These are phyloP conservation scores for Paraphysoderma sedebokerense DNA, from an alignment of 371 early-diverging fungal genomes.

Conservation along the genomic window DNA sequence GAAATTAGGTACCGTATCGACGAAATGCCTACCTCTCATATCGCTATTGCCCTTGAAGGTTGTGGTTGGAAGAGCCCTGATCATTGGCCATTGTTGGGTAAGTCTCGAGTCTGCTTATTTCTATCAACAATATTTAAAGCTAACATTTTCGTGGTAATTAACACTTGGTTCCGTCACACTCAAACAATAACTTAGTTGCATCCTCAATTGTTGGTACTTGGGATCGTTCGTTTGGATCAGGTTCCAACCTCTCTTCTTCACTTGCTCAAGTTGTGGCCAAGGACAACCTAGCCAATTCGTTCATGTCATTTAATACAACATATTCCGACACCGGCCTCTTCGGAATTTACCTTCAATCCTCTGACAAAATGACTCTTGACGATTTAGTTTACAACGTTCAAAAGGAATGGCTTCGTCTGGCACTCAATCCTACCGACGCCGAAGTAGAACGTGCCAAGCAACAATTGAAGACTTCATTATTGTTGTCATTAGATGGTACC, in stretches of 20 bases:
- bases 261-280: constrained; percentile 66
- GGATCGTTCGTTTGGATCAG: constrained; percentile 63
- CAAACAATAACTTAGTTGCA: too few species aligned
- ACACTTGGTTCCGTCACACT: too few species aligned
- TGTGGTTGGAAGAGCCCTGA: constrained; percentile 86
- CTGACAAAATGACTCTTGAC: constrained; percentile 61
- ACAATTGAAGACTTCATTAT: constrained; percentile 85
- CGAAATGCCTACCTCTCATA: constrained; percentile 75
- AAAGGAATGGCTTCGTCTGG: constrained; percentile 82
- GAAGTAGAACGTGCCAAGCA: constrained; percentile 95
- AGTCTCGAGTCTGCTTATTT: too few species aligned
- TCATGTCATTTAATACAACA: constrained; percentile 94
- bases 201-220: constrained; percentile 88
- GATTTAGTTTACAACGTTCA: constrained; percentile 71
- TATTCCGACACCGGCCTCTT: constrained; percentile 96
- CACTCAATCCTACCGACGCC: constrained; percentile 65
- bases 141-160: too few species aligned
- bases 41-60: constrained; percentile 92
- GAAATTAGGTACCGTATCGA: constrained; percentile 74
- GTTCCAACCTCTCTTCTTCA: constrained; percentile 64
- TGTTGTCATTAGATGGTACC: constrained; percentile 80
- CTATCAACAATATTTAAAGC: too few species aligned
- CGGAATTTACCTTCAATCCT: constrained; percentile 82
- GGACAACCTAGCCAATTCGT: constrained; percentile 82
- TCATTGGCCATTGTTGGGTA: constrained; percentile 74